Conservation (phyloP, 345 rosid species). For the Ceriops decandra region DNA sequence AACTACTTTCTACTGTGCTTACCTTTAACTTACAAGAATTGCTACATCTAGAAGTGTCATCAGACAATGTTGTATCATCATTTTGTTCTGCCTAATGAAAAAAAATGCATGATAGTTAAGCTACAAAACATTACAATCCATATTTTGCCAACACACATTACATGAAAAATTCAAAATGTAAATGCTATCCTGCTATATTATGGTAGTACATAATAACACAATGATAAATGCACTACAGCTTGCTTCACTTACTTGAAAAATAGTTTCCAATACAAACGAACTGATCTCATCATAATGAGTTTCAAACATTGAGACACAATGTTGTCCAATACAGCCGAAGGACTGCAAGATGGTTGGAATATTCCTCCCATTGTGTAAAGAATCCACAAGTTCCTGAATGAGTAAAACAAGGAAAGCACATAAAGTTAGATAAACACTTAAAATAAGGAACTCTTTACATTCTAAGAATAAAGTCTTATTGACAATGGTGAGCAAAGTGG, state of each 20-base stretch:
- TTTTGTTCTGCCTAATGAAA: conserved; percentile 44
- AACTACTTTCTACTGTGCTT: conserved; percentile 23
- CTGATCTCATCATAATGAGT: conserved; percentile 49
- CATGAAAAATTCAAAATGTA: conserved; percentile 11
- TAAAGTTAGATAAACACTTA: background rate
- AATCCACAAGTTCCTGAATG: conserved; percentile 60
- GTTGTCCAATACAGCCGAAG: conserved; percentile 74
- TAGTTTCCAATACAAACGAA: conserved; percentile 37
- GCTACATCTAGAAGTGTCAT: conserved; percentile 40
- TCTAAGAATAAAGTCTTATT: background rate
- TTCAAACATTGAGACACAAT: conserved; percentile 56
- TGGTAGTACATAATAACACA: conserved; percentile 16
- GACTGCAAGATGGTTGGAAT: conserved; percentile 83
- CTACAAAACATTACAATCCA: conserved; percentile 8
- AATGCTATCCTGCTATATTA: conserved; percentile 11
- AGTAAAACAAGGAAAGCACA: background rate
- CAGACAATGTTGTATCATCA: conserved; percentile 31
- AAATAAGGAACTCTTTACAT: background rate
- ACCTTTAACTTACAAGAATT: conserved; percentile 69
- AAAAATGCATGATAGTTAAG: conserved; percentile 19
- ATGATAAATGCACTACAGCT: conserved; percentile 18
- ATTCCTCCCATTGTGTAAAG: conserved; percentile 51
- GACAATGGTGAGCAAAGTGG: background rate
- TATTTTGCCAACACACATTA: background rate
- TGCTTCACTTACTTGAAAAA: conserved; percentile 53